Conservation (phyloP, 108 stramenopile species). For the Ochromonas danica region DNA sequence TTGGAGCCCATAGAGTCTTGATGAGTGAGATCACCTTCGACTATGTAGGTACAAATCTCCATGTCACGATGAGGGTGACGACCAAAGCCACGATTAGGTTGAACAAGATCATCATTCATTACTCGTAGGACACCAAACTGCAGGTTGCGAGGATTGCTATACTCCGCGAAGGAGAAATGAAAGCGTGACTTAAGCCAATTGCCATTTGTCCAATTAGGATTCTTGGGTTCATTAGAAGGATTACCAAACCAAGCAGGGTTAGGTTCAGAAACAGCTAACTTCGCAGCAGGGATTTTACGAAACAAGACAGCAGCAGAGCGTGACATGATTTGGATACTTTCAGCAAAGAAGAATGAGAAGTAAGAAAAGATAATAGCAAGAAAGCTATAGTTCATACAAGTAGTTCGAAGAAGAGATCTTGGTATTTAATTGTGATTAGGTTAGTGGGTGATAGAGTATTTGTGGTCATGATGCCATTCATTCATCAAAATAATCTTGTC, state of each 20-base stretch:
- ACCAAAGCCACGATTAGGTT: constrained; percentile 71
- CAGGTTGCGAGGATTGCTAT: constrained; percentile 57
- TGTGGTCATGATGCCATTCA: no score
- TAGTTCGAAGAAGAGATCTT: no score
- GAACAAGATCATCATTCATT: constrained; percentile 78
- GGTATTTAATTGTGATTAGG: no score
- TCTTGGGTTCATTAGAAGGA: not conserved
- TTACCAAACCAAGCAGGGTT: constrained; percentile 21
- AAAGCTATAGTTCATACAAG: no score
- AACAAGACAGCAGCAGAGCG: no score
- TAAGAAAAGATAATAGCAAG: no score
- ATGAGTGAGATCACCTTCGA: constrained; percentile 69
- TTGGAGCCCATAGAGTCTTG: constrained; percentile 71
- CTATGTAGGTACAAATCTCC: constrained; percentile 74
- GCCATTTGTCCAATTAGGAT: constrained; percentile 13
- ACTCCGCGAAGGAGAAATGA: constrained; percentile 79
- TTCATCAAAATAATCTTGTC: no score
- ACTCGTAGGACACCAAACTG: constrained; percentile 69
- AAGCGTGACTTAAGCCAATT: constrained; percentile 81
- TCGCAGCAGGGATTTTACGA: not conserved
- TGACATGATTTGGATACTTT: no score
- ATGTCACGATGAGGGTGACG: constrained; percentile 69
- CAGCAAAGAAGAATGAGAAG: no score
- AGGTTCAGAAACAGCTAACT: not conserved
- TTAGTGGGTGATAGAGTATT: no score